Evolutionary conservation across 805 yeast species (phyloP), one percentile per base, ranked within the genome.

Genomic region (Wickerhamomyces chambardii): DNA sequence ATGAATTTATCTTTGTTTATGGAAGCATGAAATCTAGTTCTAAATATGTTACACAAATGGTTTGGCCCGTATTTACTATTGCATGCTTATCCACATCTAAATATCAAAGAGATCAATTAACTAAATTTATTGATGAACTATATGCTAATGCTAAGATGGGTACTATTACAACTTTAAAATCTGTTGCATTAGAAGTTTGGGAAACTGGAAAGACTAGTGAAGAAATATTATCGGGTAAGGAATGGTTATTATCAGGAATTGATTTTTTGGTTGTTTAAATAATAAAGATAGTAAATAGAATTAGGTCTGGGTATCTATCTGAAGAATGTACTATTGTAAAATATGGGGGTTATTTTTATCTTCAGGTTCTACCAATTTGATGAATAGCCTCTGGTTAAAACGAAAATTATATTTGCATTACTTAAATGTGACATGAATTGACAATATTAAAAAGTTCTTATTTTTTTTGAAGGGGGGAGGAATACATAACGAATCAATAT

Each of bases 1-100:
- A 51, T 19, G 80, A 74, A 45, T 74, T 74, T 44, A 63, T 73
- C 5, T 54, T 59, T 11, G 63, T 64, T 9, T 72, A 73, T 43
- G 57, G 60, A 1, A 53, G 70, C 0, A 56, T 74, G 64, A 64
- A 68, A 15, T 50, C 67, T 2, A 46, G 49, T 5, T 63, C 73
- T 2, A 75, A 78, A 1, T 51, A 65, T 15, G 67, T 70, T 5
- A 72, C 78, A 5, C 80, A 74, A 44, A 74, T 74, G 79, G 78
- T 74, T 5, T 74, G 79, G 79, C 80, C 80, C 0, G 58, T 73
- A 3, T 71, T 68, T 45, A 68, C 68, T 14, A 56, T 74, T 28
- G 72, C 68, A 5, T 58, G 75, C 33, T 65, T 64, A 38, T 64
- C 73, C 35, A 45, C 46, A 11, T 53, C 61, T 0, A 46, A 35